Evolutionary conservation across 1,284 basidiomycete species (phyloP).

Genomic region (Trametes pubescens): DNA sequence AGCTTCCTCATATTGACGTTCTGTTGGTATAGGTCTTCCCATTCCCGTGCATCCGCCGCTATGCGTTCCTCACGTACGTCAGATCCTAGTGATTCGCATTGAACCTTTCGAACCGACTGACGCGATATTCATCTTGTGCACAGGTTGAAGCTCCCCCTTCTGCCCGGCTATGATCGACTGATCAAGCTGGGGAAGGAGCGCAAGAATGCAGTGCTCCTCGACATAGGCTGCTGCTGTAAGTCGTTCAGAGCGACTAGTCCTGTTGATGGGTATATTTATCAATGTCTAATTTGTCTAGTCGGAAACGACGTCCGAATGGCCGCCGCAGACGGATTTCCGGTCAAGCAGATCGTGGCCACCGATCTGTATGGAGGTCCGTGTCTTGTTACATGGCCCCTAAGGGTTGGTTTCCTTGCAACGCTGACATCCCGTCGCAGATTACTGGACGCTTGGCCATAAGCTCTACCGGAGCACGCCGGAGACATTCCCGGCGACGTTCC

Average conservation of each 20-base stretch:
- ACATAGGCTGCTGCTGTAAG: conserved; percentile 59
- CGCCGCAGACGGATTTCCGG: conserved; percentile 50
- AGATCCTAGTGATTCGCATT: no score
- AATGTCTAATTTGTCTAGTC: conserved; percentile 40
- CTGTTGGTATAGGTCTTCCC: conserved; percentile 41
- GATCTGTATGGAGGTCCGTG: conserved; percentile 46
- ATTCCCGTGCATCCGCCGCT: conserved; percentile 44
- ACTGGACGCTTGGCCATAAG: conserved; percentile 46
- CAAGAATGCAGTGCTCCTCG: conserved; percentile 55
- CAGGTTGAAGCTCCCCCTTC: conserved; percentile 48
- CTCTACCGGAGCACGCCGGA: conserved; percentile 45
- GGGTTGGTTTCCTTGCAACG: no score
- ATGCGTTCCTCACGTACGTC: conserved; percentile 1
- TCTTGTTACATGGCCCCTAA: background rate
- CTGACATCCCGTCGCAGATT: conserved; percentile 38
- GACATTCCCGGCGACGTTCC: conserved; percentile 54
- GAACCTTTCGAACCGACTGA: background rate
- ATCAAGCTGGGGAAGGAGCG: conserved; percentile 49
- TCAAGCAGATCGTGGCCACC: conserved; percentile 44
- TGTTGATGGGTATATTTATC: background rate
- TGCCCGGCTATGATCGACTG: conserved; percentile 46
- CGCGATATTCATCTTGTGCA: background rate
- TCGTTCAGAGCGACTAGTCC: background rate
- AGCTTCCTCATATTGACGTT: background rate
- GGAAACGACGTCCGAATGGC: conserved; percentile 54